These are phyloP conservation scores for Euptelea pleiosperma DNA, from an alignment of 164 flowering plant species.

Conservation along the genomic window DNA sequence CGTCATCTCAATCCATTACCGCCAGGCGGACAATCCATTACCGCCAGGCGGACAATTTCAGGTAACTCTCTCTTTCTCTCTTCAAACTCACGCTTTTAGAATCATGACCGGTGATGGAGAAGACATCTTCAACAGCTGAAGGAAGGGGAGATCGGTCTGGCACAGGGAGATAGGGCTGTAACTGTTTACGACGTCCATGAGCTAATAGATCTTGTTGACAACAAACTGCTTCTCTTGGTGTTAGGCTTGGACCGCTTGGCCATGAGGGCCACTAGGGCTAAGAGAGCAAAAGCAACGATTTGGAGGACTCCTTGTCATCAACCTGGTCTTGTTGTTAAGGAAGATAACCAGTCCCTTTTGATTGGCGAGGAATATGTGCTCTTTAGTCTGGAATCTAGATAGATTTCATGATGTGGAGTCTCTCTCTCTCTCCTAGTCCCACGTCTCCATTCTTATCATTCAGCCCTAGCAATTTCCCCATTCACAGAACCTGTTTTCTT, in stretches of 20 bases:
- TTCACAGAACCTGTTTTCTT: too few species aligned
- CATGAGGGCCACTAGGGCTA: slow-evolving; percentile 24
- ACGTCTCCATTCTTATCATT: too few species aligned
- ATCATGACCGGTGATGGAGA: slow-evolving; percentile 27
- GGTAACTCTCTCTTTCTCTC: too few species aligned
- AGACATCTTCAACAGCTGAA: slow-evolving; percentile 24
- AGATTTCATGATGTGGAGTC: too few species aligned
- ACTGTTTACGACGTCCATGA: slow-evolving; percentile 21
- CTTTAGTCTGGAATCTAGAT: slow-evolving; percentile 27
- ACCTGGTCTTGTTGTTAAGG: slow-evolving; percentile 30
- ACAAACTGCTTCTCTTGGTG: slow-evolving; percentile 22
- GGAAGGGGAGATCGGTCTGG: slow-evolving; percentile 24
- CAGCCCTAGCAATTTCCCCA: too few species aligned
- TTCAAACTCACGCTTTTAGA: too few species aligned
- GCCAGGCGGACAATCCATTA: too few species aligned
- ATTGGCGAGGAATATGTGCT: slow-evolving; percentile 26
- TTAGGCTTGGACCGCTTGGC: slow-evolving; percentile 17
- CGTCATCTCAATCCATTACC: too few species aligned
- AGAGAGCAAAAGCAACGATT: slow-evolving; percentile 21
- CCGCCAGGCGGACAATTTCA: too few species aligned
- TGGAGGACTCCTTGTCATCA: slow-evolving; percentile 26
- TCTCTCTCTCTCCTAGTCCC: too few species aligned
- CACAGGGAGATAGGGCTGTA: slow-evolving; percentile 27
- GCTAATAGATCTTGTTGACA: slow-evolving; percentile 25
- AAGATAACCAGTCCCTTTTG: slow-evolving; percentile 28